phyloP scores from a whole-genome alignment of 1,139 yeast genomes.

The Eremothecium gossypii region DNA sequence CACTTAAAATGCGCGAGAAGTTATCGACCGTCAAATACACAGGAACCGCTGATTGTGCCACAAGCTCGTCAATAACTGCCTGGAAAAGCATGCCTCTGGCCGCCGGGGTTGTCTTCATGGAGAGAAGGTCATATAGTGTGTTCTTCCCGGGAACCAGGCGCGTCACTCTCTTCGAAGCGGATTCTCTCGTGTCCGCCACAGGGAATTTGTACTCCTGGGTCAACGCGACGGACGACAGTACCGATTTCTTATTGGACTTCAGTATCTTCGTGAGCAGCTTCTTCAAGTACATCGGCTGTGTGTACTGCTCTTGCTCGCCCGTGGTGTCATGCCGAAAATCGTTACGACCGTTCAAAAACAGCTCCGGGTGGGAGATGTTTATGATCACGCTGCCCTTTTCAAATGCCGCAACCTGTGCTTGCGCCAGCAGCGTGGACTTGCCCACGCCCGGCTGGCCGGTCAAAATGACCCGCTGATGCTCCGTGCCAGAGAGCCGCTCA shows the following conservation, averaged over 20 bases:
- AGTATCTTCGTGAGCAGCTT: conserved; percentile 50
- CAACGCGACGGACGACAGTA: conserved; percentile 43
- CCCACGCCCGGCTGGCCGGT: conserved; percentile 75
- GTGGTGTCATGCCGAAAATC: conserved; percentile 42
- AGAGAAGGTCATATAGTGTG: conserved; percentile 37
- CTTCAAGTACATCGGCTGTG: conserved; percentile 74
- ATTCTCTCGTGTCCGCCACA: conserved; percentile 23
- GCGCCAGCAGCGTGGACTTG: conserved; percentile 65
- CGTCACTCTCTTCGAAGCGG: conserved; percentile 17
- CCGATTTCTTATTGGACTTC: conserved; percentile 42
- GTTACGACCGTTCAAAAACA: conserved; percentile 59
- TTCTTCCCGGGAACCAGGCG: conserved; percentile 36
- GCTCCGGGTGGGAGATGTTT: conserved; percentile 57
- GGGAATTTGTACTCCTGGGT: conserved; percentile 36
- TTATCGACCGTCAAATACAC: conserved; percentile 69
- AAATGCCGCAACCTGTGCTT: conserved; percentile 54
- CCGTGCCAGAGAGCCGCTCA: conserved; percentile 24
- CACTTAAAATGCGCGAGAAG: conserved; percentile 54
- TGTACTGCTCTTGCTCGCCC: conserved; percentile 44
- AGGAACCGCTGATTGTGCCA: conserved; percentile 38
- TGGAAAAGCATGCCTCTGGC: conserved; percentile 39
- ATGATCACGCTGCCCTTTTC: conserved; percentile 46
- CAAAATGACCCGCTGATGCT: conserved; percentile 45
- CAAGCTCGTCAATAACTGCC: conserved; percentile 47
- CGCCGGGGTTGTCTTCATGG: conserved; percentile 30